These are phyloP conservation scores for Trichoderma sp. DNA, from an alignment of 2,329 filamentous ascomycete species.

Conservation along the genomic window DNA sequence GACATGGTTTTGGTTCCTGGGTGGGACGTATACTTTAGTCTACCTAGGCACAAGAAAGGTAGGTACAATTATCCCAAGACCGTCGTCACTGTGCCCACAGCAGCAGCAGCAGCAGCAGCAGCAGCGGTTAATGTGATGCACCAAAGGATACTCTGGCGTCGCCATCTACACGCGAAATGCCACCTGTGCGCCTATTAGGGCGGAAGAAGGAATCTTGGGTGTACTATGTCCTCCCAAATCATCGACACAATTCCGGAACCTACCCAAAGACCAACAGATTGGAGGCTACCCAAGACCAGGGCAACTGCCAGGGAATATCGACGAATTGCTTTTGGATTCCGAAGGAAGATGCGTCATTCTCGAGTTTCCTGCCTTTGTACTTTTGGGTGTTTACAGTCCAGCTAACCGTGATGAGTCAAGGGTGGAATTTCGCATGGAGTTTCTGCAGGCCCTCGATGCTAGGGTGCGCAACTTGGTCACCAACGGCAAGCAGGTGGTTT, in stretches of 20 bases:
- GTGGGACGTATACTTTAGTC: conserved; percentile 94
- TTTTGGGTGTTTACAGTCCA: conserved; percentile 89
- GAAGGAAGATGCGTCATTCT: conserved; percentile 89
- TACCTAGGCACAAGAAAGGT: conserved; percentile 94
- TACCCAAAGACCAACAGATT: conserved; percentile 71
- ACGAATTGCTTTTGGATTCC: conserved; percentile 73
- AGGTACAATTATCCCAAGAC: conserved; percentile 19
- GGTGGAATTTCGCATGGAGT: conserved; percentile 77
- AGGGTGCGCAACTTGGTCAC: conserved; percentile 79
- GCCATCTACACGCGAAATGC: conserved; percentile 91
- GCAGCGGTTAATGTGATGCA: not conserved
- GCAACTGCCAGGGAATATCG: conserved; percentile 63
- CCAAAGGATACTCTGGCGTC: conserved; percentile 80
- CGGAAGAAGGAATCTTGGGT: conserved; percentile 91
- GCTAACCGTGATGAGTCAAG: conserved; percentile 82
- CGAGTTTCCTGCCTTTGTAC: conserved; percentile 91
- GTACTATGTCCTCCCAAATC: conserved; percentile 71
- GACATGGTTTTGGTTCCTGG: conserved; percentile 94
- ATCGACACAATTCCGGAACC: conserved; percentile 66
- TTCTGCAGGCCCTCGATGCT: conserved; percentile 74
- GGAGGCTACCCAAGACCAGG: conserved; percentile 76
- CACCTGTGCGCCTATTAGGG: conserved; percentile 78
- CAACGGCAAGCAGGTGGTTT: conserved; percentile 78
- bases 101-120: not conserved
- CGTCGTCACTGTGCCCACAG: not conserved